A percentile compares a stretch with the other conserved stretches of the same genome.
Evolutionary conservation across 768 basidiomycete species (phyloP).

Genomic region (Russula griseocarnosa): DNA sequence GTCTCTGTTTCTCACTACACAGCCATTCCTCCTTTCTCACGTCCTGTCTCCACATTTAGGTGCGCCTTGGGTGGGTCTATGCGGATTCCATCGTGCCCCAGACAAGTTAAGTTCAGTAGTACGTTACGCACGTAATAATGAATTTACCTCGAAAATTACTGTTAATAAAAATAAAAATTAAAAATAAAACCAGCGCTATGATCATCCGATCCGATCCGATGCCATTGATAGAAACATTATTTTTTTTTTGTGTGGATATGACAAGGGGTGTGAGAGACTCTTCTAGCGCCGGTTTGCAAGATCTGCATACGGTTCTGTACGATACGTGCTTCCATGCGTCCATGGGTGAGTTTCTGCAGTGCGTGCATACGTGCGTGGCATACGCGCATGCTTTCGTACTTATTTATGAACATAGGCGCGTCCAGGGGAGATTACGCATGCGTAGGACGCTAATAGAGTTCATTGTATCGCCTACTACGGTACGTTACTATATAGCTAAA

Average conservation of each 20-base stretch:
- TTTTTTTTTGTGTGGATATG: background rate
- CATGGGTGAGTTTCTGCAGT: too few relatives aligned
- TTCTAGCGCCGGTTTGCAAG: too few relatives aligned
- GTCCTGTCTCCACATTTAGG: background rate
- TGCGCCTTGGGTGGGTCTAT: conserved; percentile 2
- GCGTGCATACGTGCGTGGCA: background rate
- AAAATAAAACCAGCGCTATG: conserved; percentile 2
- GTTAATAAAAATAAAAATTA: background rate
- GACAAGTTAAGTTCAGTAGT: background rate
- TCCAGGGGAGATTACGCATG: too few relatives aligned
- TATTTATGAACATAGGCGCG: too few relatives aligned
- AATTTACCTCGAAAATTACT: background rate
- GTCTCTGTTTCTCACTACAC: background rate
- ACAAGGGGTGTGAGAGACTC: background rate
- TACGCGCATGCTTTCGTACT: background rate
- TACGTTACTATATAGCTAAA: too few relatives aligned
- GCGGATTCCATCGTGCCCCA: background rate
- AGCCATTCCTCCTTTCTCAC: background rate
- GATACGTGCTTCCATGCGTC: background rate
- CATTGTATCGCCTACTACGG: too few relatives aligned
- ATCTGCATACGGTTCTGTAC: background rate
- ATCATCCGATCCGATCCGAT: background rate
- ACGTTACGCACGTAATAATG: conserved; percentile 18
- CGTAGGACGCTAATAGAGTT: too few relatives aligned
- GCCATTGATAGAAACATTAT: background rate